Base-by-base conservation (phyloP, 257 asterid species). In the Agastache rugosa region DNA sequence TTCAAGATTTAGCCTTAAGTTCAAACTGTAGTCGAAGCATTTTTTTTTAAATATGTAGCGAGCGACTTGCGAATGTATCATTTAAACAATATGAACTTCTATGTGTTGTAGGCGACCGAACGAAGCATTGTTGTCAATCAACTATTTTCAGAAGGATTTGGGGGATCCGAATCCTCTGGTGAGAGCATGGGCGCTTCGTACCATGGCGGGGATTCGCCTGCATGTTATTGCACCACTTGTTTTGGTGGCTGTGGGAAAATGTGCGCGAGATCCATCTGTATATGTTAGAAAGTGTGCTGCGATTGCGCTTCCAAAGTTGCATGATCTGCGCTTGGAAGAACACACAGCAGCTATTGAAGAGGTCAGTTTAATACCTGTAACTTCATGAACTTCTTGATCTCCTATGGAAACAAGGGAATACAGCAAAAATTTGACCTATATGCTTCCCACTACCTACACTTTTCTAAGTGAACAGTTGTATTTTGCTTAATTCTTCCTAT, bases 261-360 rank as follows among this genome's bases (percentile, higher is more conserved):
- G 96, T 89, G 96, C 96, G 1, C 83, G 98, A 82, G 97, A 92
- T 81, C 98, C 98, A 42, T 92, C 99, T 12, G 93, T 90, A n/a
- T 94, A 92, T 78, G 99, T 94, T 67, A 85, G 99, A 81, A 94
- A 88, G 70, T 95, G 98, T 75, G 98, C 99, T 82, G 98, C 98
- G 27, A 89, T 82, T 84, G 96, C 99, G 15, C 92, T 95, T 72
- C 90, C 96, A 20, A 95, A 94, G 88, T 77, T 95, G 84, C 93
- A 95, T 65, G 99, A 92, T 82, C 81, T 95, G 83, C 95, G 87
- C 47, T 80, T 92, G 84, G 96, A 95, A 85, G 99, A 92, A 79
- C 89, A 86, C 78, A 69, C 87, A 50, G 64, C 79, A 39, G 77
- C 96, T 44, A 84, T 92, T 73, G 93, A 90, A 85, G 96, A 92